These are phyloP conservation scores for Pseudofabraea citricarpa DNA, from an alignment of 2,329 filamentous ascomycete genomes.

Conservation along the genomic window DNA sequence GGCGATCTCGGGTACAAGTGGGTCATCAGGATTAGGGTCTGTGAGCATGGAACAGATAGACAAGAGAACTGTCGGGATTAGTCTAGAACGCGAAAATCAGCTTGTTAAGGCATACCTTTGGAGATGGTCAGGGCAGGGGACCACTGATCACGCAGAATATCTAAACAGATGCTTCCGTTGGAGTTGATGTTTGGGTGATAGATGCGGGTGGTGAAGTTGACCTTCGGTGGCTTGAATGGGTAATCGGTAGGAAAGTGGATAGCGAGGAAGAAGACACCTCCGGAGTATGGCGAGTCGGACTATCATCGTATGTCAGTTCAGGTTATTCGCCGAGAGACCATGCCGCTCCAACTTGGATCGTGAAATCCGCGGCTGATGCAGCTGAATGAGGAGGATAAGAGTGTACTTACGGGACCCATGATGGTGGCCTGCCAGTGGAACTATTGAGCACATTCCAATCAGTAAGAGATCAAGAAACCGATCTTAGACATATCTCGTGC, in stretches of 20 bases:
- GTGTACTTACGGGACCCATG: slow-evolving; percentile 88
- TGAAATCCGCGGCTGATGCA: slow-evolving; percentile 6
- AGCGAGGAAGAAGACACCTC: slow-evolving; percentile 97
- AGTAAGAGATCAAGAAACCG: slow-evolving; percentile 21
- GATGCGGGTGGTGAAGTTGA: slow-evolving; percentile 99
- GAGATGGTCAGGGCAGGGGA: slow-evolving; percentile 97
- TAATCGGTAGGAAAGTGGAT: slow-evolving; percentile 99
- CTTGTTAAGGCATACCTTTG: slow-evolving; percentile 63
- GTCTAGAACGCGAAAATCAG: not conserved
- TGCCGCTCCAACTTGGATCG: no score
- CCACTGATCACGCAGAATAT: slow-evolving; percentile 99
- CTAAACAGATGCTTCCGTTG: slow-evolving; percentile 97
- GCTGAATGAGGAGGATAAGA: slow-evolving; percentile 18
- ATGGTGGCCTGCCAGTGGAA: slow-evolving; percentile 99
- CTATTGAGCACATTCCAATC: slow-evolving; percentile 43
- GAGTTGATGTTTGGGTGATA: slow-evolving; percentile 99
- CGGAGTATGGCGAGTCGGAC: slow-evolving; percentile 95
- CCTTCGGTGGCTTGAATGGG: slow-evolving; percentile 99
- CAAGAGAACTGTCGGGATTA: slow-evolving; percentile 65
- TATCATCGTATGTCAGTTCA: no score
- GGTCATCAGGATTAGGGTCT: slow-evolving; percentile 98
- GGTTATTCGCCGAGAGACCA: no score
- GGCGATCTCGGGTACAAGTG: slow-evolving; percentile 96
- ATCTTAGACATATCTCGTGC: slow-evolving; percentile 19
- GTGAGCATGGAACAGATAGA: slow-evolving; percentile 99